Percentiles rank a stretch among this genome's conserved stretches.
Conservation (phyloP, 2,329 filamentous ascomycete genomes). For the Microdochium trichocladiopsis region DNA sequence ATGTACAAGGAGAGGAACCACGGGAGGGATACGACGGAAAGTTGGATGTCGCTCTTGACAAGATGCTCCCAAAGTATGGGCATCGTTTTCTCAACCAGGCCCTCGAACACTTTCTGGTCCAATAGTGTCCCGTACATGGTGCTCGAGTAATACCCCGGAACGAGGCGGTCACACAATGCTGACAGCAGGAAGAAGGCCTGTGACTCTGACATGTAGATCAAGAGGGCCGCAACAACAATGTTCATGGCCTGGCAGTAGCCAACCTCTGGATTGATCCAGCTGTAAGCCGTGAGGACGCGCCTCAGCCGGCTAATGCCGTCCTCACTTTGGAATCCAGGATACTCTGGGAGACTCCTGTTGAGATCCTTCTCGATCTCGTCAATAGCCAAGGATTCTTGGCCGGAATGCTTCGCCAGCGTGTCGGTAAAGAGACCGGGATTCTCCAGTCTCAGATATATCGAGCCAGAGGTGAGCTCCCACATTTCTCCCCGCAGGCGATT, state of each 20-base stretch:
- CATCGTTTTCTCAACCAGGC: slow-evolving; percentile 97
- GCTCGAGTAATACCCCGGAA: slow-evolving; percentile 95
- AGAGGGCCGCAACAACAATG: slow-evolving; percentile 92
- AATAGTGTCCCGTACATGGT: slow-evolving; percentile 98
- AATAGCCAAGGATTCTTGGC: slow-evolving; percentile 86
- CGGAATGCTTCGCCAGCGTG: slow-evolving; percentile 75
- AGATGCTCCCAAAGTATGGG: slow-evolving; percentile 96
- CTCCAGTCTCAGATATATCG: slow-evolving; percentile 80
- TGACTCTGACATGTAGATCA: slow-evolving; percentile 96
- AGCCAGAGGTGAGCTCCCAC: slow-evolving; percentile 92
- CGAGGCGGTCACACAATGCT: slow-evolving; percentile 81
- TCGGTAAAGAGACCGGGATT: slow-evolving; percentile 79
- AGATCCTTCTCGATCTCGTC: slow-evolving; percentile 99
- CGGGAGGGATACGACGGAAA: slow-evolving; percentile 92
- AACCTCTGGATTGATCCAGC: slow-evolving; percentile 92
- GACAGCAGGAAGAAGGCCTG: slow-evolving; percentile 95
- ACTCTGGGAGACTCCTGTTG: slow-evolving; percentile 93
- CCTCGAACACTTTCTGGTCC: slow-evolving; percentile 96
- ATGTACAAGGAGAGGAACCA: slow-evolving; percentile 99
- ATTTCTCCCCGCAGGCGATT: slow-evolving; percentile 90
- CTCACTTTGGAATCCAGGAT: slow-evolving; percentile 93
- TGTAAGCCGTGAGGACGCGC: slow-evolving; percentile 91
- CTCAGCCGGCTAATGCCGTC: slow-evolving; percentile 88
- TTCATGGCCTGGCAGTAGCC: slow-evolving; percentile 99
- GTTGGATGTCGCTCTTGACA: slow-evolving; percentile 92